phyloP scores from a whole-genome alignment of 306 rosid species.

The Fragaria nilgerrensis region DNA sequence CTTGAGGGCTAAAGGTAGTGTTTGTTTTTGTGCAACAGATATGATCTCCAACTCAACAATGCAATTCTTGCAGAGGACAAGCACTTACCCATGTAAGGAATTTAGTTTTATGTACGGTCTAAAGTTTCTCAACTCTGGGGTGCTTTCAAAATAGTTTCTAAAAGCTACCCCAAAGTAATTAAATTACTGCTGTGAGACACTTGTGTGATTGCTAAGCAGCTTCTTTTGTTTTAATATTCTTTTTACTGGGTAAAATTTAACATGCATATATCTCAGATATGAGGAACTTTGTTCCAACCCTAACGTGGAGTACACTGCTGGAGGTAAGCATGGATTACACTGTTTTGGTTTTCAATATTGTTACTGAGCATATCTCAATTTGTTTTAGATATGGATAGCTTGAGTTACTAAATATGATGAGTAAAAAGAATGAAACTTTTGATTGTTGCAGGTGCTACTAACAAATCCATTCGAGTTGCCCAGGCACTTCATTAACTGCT shows the following conservation, averaged over 20 bases:
- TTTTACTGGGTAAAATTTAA: not conserved
- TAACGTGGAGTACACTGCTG: slow-evolving; percentile 85
- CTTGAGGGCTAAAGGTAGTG: not conserved
- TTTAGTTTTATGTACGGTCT: not conserved
- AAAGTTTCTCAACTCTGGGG: no score
- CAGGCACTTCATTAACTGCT: slow-evolving; percentile 46
- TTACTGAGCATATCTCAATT: not conserved
- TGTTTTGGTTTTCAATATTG: not conserved
- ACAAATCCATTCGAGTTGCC: slow-evolving; percentile 83
- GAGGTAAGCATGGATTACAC: slow-evolving; percentile 47
- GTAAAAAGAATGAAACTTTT: not conserved
- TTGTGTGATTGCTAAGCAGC: not conserved
- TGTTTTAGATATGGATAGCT: not conserved
- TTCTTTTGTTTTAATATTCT: not conserved
- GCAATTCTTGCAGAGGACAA: slow-evolving; percentile 91
- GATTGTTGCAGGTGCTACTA: slow-evolving; percentile 72
- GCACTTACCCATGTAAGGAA: slow-evolving; percentile 66
- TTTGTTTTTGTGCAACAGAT: slow-evolving; percentile 38
- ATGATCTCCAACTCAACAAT: slow-evolving; percentile 64
- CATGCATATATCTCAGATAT: slow-evolving; percentile 44
- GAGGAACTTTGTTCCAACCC: slow-evolving; percentile 57
- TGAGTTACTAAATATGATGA: not conserved
- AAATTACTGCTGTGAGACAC: not conserved
- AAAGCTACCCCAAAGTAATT: not conserved
- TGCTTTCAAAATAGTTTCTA: not conserved